A percentile compares a stretch with the other conserved stretches of the same genome.
Conservation (phyloP, 495 filamentous ascomycete species). For the Astrocystis sublimbata region DNA sequence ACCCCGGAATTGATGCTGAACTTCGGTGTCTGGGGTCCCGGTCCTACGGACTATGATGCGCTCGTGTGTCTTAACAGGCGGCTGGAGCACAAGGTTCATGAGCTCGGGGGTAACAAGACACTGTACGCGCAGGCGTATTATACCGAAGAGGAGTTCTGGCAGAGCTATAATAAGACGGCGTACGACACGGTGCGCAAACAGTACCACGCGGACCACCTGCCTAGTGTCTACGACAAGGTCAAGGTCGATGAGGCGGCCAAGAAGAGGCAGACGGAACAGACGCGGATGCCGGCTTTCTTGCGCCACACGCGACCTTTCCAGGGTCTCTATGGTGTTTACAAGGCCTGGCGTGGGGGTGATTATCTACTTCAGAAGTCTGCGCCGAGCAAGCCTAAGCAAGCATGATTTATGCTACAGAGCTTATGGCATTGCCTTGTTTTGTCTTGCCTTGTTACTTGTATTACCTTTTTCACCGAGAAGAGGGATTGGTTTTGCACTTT, state of each 20-base stretch:
- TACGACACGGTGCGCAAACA: slow-evolving; percentile 51
- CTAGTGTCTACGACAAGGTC: slow-evolving; percentile 57
- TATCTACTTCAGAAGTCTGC: slow-evolving; percentile 28
- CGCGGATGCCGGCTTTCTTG: slow-evolving; percentile 26
- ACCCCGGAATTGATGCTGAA: slow-evolving; percentile 40
- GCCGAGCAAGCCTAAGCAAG: background rate
- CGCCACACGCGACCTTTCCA: slow-evolving; percentile 29
- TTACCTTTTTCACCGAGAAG: background rate
- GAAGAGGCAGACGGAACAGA: slow-evolving; percentile 20
- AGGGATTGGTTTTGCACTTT: background rate
- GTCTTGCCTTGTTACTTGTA: background rate
- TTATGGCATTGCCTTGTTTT: background rate
- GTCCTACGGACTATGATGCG: slow-evolving; percentile 29
- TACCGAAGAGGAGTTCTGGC: slow-evolving; percentile 56
- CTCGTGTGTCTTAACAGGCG: slow-evolving; percentile 53
- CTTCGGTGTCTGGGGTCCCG: slow-evolving; percentile 52
- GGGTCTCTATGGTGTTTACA: slow-evolving; percentile 33
- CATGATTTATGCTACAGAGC: background rate
- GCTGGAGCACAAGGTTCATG: slow-evolving; percentile 59
- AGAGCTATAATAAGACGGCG: slow-evolving; percentile 45
- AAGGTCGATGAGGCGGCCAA: slow-evolving; percentile 42
- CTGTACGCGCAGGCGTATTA: slow-evolving; percentile 58
- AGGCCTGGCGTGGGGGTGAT: slow-evolving; percentile 34
- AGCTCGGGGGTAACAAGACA: slow-evolving; percentile 59
- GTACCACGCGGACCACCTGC: slow-evolving; percentile 47